These are phyloP conservation scores for Colletotrichum cuscutae DNA, from an alignment of 2,329 filamentous ascomycete genomes.

Conservation along the genomic window DNA sequence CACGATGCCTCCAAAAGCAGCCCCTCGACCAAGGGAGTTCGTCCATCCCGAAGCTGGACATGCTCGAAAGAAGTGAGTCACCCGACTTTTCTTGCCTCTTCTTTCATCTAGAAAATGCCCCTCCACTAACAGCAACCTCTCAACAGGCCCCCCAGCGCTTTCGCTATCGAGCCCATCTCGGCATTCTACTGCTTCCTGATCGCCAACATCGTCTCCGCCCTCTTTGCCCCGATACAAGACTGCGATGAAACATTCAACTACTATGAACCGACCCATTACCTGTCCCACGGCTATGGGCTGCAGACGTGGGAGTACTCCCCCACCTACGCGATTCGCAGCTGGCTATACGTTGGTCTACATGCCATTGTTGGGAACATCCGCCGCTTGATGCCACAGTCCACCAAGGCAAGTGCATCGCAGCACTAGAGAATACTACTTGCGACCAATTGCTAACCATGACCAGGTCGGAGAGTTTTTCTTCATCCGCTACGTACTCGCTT, in stretches of 20 bases:
- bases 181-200: constrained; percentile 84
- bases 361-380: constrained; percentile 76
- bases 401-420: constrained; percentile 56
- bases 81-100: background rate
- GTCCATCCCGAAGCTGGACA: constrained; percentile 61
- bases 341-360: constrained; percentile 88
- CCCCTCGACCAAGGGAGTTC: constrained; percentile 47
- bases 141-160: constrained; percentile 61
- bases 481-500: constrained; percentile 79
- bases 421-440: too few species aligned
- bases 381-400: constrained; percentile 69
- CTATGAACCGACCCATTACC: constrained; percentile 96
- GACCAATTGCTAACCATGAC: background rate
- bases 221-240: constrained; percentile 92
- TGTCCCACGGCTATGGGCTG: constrained; percentile 90
- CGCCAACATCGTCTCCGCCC: constrained; percentile 79
- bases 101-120: background rate
- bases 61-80: constrained; percentile 61
- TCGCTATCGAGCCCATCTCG: constrained; percentile 75
- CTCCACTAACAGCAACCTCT: constrained; percentile 27
- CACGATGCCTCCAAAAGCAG: constrained; percentile 53
- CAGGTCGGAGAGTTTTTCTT: constrained; percentile 85
- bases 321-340: constrained; percentile 93
- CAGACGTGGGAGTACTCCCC: constrained; percentile 99
- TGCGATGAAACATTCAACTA: constrained; percentile 99